Evolutionary conservation across 2,329 filamentous ascomycete genomes (phyloP).

Genomic region (Microsporum audouinii): DNA sequence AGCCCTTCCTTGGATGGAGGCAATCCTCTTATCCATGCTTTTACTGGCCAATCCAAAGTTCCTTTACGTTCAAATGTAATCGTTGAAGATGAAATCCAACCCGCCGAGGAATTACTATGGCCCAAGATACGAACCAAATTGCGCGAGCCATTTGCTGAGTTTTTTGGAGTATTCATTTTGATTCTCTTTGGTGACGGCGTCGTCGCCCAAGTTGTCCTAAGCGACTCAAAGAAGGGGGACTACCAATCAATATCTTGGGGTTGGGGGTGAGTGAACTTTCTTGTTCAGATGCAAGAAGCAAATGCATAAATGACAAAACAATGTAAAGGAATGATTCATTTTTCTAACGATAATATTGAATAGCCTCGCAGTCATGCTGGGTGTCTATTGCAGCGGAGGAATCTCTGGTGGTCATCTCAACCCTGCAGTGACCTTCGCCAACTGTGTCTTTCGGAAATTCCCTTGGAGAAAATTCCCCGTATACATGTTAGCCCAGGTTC

Average conservation of each 20-base stretch:
- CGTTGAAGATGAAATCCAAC: neutral
- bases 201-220: conserved; percentile 57
- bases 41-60: neutral
- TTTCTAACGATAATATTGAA: neutral
- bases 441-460: conserved; percentile 56
- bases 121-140: conserved; percentile 40
- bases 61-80: neutral
- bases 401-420: conserved; percentile 55
- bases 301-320: conserved; percentile 4
- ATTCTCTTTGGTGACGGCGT: conserved; percentile 61
- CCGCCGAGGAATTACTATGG: conserved; percentile 37
- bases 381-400: conserved; percentile 49
- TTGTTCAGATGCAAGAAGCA: neutral
- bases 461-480: conserved; percentile 59
- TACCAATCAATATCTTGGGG: conserved; percentile 45
- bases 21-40: neutral
- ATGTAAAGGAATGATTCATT: neutral
- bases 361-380: conserved; percentile 56
- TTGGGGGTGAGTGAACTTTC: conserved; percentile 30
- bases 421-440: conserved; percentile 58
- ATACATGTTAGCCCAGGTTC: conserved; percentile 54
- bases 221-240: conserved; percentile 32
- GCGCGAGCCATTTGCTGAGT: conserved; percentile 54
- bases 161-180: conserved; percentile 56
- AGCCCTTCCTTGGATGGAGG: neutral